Conservation (phyloP, 129 eudicot genomes). For the Helianthus annuus region DNA sequence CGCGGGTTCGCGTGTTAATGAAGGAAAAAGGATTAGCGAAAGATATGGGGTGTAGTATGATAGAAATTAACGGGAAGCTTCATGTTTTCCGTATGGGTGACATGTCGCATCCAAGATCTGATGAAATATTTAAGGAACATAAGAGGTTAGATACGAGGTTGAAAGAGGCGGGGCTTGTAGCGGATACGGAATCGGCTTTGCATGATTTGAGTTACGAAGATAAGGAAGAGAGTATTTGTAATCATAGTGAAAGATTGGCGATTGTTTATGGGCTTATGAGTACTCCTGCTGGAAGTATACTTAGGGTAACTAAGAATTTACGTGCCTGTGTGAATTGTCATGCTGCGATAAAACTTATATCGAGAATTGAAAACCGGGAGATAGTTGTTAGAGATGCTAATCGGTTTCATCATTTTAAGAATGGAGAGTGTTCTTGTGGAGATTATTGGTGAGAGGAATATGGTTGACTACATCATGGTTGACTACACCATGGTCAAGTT, state of each 20-base stretch:
- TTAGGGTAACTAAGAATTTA: constrained; percentile 57
- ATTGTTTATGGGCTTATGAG: constrained; percentile 64
- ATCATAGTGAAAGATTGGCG: constrained; percentile 68
- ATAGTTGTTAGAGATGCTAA: constrained; percentile 64
- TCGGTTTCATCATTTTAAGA: constrained; percentile 69
- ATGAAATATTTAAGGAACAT: constrained; percentile 54
- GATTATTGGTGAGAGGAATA: constrained; percentile 55
- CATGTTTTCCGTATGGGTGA: constrained; percentile 72
- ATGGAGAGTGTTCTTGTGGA: constrained; percentile 72
- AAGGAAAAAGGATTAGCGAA: constrained; percentile 68
- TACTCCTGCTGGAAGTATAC: constrained; percentile 53
- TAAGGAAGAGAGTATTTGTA: constrained; percentile 56
- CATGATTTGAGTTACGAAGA: constrained; percentile 78
- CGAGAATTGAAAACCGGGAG: constrained; percentile 54
- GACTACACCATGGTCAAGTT: constrained; percentile 32
- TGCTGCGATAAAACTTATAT: constrained; percentile 60
- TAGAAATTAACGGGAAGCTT: constrained; percentile 69
- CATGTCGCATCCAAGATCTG: constrained; percentile 55
- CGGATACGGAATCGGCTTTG: constrained; percentile 63
- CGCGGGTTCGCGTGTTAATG: constrained; percentile 58
- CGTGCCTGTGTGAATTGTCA: constrained; percentile 79
- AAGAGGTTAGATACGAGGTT: constrained; percentile 59
- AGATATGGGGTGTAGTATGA: constrained; percentile 66
- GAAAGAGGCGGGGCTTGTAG: constrained; percentile 61
- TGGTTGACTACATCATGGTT: constrained; percentile 20